Base-by-base conservation (phyloP, 2,329 filamentous ascomycete genomes). In the Elsinoe ampelina region DNA sequence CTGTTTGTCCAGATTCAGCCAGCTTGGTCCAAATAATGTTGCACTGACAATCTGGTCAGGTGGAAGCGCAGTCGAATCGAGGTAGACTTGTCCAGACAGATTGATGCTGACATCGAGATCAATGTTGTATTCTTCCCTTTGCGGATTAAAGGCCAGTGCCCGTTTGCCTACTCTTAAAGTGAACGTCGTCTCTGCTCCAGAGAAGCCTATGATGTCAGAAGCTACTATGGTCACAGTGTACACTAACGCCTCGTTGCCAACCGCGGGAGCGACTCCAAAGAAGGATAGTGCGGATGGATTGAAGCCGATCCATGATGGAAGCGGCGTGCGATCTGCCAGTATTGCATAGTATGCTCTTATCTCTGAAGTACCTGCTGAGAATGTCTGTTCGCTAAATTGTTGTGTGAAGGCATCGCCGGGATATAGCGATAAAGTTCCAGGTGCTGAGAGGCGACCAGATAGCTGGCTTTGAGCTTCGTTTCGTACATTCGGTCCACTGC, bases 271-370 rank as follows among this genome's bases (percentile, higher is more conserved):
- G 34, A 72, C 80, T 20, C 90, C 90, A 1, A 79, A 80, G 63
- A 95, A 95, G 0, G 77, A 77, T 38, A 95, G 72, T 0, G 71
- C 75, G 1, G 67, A 67, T 1, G 79, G 67, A 62, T 93, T 80
- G 65, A 95, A 95, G n/a, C 73, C 73, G 43, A 95, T 74, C 90
- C 90, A 95, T 0, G 89, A 84, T 17, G 90, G 90, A 35, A 95
- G 73, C 35, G 90, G 89, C n/a, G 86, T 87, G 65, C 87, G 87
- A 65, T 92, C 80, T 4, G 76, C 77, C 3, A 87, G 86, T 2
- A 86, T 83, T 7, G 88, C 87, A 66, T 93, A 92, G 69, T 90
- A 95, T 58, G 73, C 73, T 20, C 82, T 81, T 52, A 84, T 76
- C 13, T 71, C 70, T 43, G 63, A 62, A 12, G 66, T 61, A 2